These are phyloP conservation scores for Scedosporium dehoogii DNA, from an alignment of 2,329 filamentous ascomycete genomes.

Conservation along the genomic window DNA sequence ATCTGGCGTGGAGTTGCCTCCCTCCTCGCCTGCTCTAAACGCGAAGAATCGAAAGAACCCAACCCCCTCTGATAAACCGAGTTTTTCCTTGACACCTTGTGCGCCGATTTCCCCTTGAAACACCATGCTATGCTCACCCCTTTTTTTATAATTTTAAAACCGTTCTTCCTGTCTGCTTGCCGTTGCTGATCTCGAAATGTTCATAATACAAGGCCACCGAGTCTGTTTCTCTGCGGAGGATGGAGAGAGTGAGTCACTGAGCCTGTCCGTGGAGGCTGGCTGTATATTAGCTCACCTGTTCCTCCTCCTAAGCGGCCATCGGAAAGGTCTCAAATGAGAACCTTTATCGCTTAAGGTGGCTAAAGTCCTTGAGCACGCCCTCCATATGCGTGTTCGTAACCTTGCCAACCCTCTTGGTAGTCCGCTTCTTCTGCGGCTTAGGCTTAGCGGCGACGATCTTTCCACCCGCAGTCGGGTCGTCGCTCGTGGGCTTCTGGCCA, in stretches of 20 bases:
- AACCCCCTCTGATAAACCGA: no score
- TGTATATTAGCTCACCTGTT: not conserved
- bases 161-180: not conserved
- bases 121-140: not conserved
- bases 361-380: slow-evolving; percentile 67
- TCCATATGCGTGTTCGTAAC: slow-evolving; percentile 83
- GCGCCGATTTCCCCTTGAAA: no score
- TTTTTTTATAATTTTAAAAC: not conserved
- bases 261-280: not conserved
- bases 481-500: slow-evolving; percentile 75
- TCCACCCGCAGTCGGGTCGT: slow-evolving; percentile 51
- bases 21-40: no score
- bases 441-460: slow-evolving; percentile 35
- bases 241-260: not conserved
- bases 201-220: not conserved
- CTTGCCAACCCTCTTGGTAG: slow-evolving; percentile 60
- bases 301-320: not conserved
- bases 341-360: slow-evolving; percentile 17
- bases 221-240: not conserved
- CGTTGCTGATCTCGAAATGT: not conserved
- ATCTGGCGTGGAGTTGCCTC: no score
- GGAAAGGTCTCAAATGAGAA: not conserved
- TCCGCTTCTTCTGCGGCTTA: slow-evolving; percentile 65
- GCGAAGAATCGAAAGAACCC: no score
- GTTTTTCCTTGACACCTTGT: no score